Base-by-base conservation (phyloP, 441 rosid genomes). In the Gossypium davidsonii region DNA sequence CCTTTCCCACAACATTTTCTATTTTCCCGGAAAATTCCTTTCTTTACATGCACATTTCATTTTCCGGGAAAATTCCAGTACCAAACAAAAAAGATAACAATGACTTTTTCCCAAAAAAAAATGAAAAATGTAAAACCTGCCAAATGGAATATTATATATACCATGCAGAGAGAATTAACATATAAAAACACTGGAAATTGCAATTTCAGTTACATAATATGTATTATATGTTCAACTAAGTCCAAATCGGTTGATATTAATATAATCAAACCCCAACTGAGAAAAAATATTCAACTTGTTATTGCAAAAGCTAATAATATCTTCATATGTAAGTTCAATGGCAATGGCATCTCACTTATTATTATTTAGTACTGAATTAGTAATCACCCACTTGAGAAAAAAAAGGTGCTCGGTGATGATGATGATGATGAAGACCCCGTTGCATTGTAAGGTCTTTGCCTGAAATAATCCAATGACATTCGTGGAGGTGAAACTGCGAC, bases 391-490 rank as follows among this genome's bases (percentile, higher is more conserved):
- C 77, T 84, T 8, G 91, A 84, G 89, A 89, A 88, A 77, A 92
- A 89, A 65, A 87, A 80, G 39, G 97, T 88, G 78, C 89, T 81
- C 4, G 34, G 28, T 21, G 94, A 81, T 3, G 96, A 85, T 44
- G 57, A 17, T 23, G 94, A 82, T 6, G 93, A 87, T 26, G 97
- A 85, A 0, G 92, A 83, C 14, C 82, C 79, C 3, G 84, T 77
- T 7, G 82, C 77, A 74, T 78, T 88, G 79, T 80, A 89, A n/a
- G 88, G 75, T 67, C 84, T 84, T 75, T 83, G 90, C 85, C 84
- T 81, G 86, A 87, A 90, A 76, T 88, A 86, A 66, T 94, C 97
- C 86, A 92, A 67, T 11, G 90, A 81, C 77, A 89, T 90, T 51
- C 89, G 77, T 6, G 98, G 90, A 4, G 97, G 95, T 3, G 97